A percentile compares a stretch with the other conserved stretches of the same genome.
Conservation (phyloP, 495 filamentous ascomycete genomes). For the Neurospora africana region DNA sequence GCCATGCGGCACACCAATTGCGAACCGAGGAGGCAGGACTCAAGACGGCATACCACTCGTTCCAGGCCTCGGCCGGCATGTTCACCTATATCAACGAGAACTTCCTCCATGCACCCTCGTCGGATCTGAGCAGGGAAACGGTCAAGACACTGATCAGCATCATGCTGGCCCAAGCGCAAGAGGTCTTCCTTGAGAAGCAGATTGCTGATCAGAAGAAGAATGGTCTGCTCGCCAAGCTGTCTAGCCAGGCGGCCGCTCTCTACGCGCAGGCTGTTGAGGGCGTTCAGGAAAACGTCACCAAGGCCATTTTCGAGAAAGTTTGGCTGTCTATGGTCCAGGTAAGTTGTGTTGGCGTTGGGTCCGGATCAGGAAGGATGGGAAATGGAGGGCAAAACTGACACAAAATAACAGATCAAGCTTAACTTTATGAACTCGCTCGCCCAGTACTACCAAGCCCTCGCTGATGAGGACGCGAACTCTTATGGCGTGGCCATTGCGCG, state of each 20-base stretch:
- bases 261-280: constrained; percentile 82
- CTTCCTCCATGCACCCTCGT: constrained; percentile 92
- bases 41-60: constrained; percentile 95
- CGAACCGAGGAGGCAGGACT: constrained; percentile 84
- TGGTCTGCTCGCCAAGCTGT: constrained; percentile 82
- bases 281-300: constrained; percentile 83
- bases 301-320: constrained; percentile 89
- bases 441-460: constrained; percentile 88
- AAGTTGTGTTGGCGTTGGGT: constrained; percentile 9
- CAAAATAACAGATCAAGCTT: constrained; percentile 55
- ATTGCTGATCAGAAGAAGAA: constrained; percentile 87
- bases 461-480: constrained; percentile 78
- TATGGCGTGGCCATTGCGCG: constrained; percentile 82
- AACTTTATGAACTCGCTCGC: constrained; percentile 76
- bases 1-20: constrained; percentile 88
- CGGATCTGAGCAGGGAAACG: constrained; percentile 86
- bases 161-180: constrained; percentile 90
- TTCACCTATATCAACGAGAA: constrained; percentile 99
- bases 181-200: constrained; percentile 96
- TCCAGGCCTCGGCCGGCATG: constrained; percentile 97
- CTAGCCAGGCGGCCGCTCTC: constrained; percentile 78
- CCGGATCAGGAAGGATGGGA: not conserved
- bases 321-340: constrained; percentile 80
- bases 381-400: not conserved
- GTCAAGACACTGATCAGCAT: constrained; percentile 89